These are phyloP conservation scores for Aspergillus udagawae DNA, from an alignment of 2,329 filamentous ascomycete species.

Conservation along the genomic window DNA sequence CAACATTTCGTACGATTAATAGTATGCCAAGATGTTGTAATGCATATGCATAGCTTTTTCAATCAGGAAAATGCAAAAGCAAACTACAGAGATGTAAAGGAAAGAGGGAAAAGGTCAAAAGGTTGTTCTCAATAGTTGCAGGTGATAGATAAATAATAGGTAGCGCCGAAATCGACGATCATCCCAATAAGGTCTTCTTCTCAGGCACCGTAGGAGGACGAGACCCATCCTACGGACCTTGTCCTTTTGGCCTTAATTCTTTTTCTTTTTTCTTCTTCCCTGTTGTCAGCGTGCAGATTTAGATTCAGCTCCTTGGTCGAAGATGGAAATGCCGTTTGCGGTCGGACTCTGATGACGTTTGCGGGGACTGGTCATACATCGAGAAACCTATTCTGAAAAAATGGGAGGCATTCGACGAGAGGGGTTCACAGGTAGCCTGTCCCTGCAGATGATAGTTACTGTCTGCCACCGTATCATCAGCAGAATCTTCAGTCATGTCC, in stretches of 20 bases:
- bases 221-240: background rate
- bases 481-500: background rate
- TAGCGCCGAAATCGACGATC: background rate
- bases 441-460: background rate
- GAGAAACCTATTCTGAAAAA: background rate
- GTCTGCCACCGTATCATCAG: background rate
- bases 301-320: background rate
- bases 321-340: conserved; percentile 1
- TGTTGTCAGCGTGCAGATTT: background rate
- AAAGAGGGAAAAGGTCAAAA: background rate
- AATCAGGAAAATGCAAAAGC: background rate
- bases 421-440: background rate
- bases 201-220: background rate
- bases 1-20: background rate
- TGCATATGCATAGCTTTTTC: background rate
- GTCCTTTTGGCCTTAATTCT: background rate
- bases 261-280: background rate
- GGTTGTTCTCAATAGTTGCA: background rate
- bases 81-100: background rate
- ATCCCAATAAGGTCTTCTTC: background rate
- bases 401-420: background rate
- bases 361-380: conserved; percentile 1
- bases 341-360: conserved; percentile 10
- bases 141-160: background rate
- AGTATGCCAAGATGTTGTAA: background rate